Percentiles rank a stretch among this genome's conserved stretches.
These are phyloP conservation scores for Phytopythium helicoides DNA, from an alignment of 352 stramenopile species.

Conservation along the genomic window DNA sequence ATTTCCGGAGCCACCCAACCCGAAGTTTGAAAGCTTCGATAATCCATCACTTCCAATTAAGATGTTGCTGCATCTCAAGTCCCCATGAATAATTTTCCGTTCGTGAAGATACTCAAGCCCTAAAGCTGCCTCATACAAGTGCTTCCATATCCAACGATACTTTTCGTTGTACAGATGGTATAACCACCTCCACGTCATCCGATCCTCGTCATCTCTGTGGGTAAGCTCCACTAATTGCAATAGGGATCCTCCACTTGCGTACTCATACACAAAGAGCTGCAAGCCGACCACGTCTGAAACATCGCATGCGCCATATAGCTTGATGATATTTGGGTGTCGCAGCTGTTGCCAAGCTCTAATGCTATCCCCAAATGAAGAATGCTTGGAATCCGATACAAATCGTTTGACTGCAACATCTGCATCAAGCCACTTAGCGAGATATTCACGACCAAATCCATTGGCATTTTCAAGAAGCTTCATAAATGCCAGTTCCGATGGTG, in stretches of 20 bases:
- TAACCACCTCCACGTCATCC: no score
- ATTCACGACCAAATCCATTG: neutral
- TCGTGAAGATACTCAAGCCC: constrained; percentile 30
- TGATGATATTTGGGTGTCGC: constrained; percentile 2
- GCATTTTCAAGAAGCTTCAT: neutral
- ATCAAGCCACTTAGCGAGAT: constrained; percentile 13
- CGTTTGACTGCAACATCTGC: constrained; percentile 12
- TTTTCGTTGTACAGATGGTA: no score
- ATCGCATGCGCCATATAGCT: constrained; percentile 1
- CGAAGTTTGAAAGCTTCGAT: constrained; percentile 29
- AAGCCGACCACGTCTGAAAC: neutral
- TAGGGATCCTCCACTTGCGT: constrained; percentile 16
- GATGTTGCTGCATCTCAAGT: constrained; percentile 28
- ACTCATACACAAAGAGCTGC: constrained; percentile 21
- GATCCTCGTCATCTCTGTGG: neutral
- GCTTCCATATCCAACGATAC: no score
- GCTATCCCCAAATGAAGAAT: constrained; percentile 3
- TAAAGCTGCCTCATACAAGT: constrained; percentile 19
- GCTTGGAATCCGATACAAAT: neutral
- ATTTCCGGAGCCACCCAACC: constrained; percentile 8
- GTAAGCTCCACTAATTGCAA: constrained; percentile 9
- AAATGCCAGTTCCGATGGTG: neutral
- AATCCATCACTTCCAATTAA: constrained; percentile 14
- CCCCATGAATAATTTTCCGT: constrained; percentile 18
- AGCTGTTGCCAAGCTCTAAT: constrained; percentile 6